Conservation (phyloP, 352 stramenopile species). For the Globisporangium orthogonon region DNA sequence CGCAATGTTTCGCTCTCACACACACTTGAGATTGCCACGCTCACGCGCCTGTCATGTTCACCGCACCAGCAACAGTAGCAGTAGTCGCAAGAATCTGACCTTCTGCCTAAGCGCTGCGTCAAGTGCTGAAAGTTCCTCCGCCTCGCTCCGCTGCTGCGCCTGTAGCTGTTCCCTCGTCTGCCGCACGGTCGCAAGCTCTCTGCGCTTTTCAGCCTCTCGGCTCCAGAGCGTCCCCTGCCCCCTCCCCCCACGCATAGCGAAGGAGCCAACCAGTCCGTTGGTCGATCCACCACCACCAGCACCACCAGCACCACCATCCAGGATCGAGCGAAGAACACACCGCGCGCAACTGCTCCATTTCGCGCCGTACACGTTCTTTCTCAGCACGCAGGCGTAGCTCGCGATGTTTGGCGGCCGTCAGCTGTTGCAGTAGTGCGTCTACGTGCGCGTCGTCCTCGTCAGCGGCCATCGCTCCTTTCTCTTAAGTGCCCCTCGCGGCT, state of each 20-base stretch:
- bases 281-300: too few relatives aligned
- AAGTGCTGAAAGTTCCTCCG: conserved; percentile 23
- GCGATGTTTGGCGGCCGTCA: conserved; percentile 47
- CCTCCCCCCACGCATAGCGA: background rate
- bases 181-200: conserved; percentile 33
- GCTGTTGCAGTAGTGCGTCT: conserved; percentile 46
- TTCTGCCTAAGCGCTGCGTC: conserved; percentile 25
- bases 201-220: conserved; percentile 35
- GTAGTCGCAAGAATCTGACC: background rate
- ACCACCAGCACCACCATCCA: too few relatives aligned
- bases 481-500: background rate
- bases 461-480: background rate
- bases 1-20: background rate
- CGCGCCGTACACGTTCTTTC: conserved; percentile 56
- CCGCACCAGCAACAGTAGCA: background rate
- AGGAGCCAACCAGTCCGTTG: background rate
- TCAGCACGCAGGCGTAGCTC: conserved; percentile 59
- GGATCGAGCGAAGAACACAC: conserved; percentile 12
- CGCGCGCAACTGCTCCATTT: conserved; percentile 37
- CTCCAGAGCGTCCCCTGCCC: conserved; percentile 35
- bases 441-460: conserved; percentile 28
- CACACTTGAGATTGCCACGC: background rate
- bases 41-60: background rate
- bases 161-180: conserved; percentile 23
- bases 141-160: conserved; percentile 23